Evolutionary conservation across 805 yeast species (phyloP).

Genomic region (Ogataea trehalophila): DNA sequence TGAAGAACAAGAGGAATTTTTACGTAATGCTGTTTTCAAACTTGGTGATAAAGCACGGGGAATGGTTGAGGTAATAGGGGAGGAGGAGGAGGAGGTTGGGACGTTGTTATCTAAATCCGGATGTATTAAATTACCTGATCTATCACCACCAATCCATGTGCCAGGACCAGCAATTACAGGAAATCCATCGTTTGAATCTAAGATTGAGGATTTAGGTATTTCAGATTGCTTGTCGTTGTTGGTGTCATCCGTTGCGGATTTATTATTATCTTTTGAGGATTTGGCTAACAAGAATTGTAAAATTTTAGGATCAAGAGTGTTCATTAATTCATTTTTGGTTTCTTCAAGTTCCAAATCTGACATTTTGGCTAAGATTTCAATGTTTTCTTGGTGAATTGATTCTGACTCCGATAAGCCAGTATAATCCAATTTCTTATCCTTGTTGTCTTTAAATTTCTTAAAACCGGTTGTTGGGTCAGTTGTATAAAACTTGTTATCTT

Average conservation of each 20-base stretch:
- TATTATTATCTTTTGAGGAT: conserved; percentile 43
- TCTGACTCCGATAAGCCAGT: conserved; percentile 55
- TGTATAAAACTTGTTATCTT: neutral
- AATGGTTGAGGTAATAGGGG: neutral
- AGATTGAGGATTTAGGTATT: conserved; percentile 20
- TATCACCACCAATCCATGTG: conserved; percentile 33
- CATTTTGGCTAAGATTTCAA: conserved; percentile 58
- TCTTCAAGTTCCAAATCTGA: conserved; percentile 55
- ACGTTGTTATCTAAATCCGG: conserved; percentile 11
- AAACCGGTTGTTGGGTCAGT: conserved; percentile 2
- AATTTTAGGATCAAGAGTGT: conserved; percentile 64
- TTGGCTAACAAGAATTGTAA: conserved; percentile 53
- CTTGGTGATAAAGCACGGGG: conserved; percentile 5
- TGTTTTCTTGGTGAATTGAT: conserved; percentile 71
- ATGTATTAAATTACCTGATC: conserved; percentile 17
- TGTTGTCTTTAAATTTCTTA: conserved; percentile 10
- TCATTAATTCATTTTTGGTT: conserved; percentile 63
- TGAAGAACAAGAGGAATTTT: conserved; percentile 12
- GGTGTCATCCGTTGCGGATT: conserved; percentile 15
- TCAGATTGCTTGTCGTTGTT: conserved; percentile 17
- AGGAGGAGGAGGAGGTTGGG: neutral
- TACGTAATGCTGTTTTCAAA: conserved; percentile 19
- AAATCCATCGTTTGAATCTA: neutral
- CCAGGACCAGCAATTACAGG: conserved; percentile 29
- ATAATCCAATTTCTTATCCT: conserved; percentile 12